Base-by-base conservation (phyloP, 208 protist genomes). In the Trypanosomatidae sp. region DNA sequence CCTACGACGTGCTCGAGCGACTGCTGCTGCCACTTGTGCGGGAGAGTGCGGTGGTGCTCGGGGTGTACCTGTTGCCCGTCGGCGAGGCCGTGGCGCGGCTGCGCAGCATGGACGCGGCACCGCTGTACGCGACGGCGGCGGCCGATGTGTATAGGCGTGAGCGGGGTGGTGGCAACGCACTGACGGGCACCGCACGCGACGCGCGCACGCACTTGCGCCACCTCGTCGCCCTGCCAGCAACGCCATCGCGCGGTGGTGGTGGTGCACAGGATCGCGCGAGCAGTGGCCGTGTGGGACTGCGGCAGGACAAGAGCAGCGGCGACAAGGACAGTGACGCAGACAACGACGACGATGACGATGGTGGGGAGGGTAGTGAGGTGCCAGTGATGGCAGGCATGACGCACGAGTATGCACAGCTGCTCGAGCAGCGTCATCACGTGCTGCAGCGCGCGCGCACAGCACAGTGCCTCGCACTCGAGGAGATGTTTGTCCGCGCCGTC, bases 1-100 rank as follows among this genome's bases (percentile, higher is more conserved):
- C 72, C 10, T 88, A 79, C 56, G 33, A 10, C 8, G 44, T 66
- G 19, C 56, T 84, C 25, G 78, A 88, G 37, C 24, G 39, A 2
- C 26, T 65, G 27, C 19, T 88, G 22, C 52, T 53, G 11, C 66
- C 72, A 18, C 58, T 88, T 4, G 67, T 83, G 30, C 47, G 70
- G 25, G 78, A 88, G 46, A 88, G 78, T 41, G 63, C 82, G 24
- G 61, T 79, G 20, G 71, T 88, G 16, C 23, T 75, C 27, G 78
- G 73, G 22, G 39, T 88, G 2, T 84, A 81, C 63, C 53, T 88
- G 7, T 37, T 88, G 10, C 56, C 57, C 20, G 60, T 71, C 0
- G 27, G 60, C 11, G 43, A 40, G 15, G 53, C 41, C 4, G 41
- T 76, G 10, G 54, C 43, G 32, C 24, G 33, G 23, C 59, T 71